These are phyloP conservation scores for Penicillium sp. DNA, from an alignment of 2,329 filamentous ascomycete species.

Conservation along the genomic window DNA sequence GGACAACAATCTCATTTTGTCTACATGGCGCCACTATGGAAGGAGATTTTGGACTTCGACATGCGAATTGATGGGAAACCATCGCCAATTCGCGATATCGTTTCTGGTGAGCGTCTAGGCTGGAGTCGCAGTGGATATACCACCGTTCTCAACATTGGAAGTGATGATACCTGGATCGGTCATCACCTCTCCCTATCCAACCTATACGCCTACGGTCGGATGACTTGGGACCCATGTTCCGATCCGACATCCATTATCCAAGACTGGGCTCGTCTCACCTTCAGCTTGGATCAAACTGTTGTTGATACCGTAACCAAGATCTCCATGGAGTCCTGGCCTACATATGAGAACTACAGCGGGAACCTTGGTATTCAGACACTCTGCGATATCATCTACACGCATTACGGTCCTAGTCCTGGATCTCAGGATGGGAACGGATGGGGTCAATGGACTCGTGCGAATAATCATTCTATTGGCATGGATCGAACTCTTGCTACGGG, in stretches of 20 bases:
- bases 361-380: constrained; percentile 71
- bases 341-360: constrained; percentile 70
- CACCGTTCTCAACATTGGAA: constrained; percentile 67
- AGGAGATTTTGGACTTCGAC: constrained; percentile 67
- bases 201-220: constrained; percentile 66
- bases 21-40: constrained; percentile 69
- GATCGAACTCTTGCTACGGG: constrained; percentile 69
- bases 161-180: constrained; percentile 67
- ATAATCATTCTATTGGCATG: constrained; percentile 64
- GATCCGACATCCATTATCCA: constrained; percentile 55
- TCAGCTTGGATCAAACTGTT: constrained; percentile 57
- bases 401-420: constrained; percentile 68
- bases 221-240: constrained; percentile 64
- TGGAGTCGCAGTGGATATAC: constrained; percentile 62
- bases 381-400: constrained; percentile 66
- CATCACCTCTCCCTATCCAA: constrained; percentile 71
- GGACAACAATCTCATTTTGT: constrained; percentile 70
- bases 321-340: constrained; percentile 69
- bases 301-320: constrained; percentile 61
- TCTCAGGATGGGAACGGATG: constrained; percentile 68
- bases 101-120: constrained; percentile 62
- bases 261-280: constrained; percentile 70
- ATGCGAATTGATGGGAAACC: constrained; percentile 59
- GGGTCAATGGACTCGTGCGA: constrained; percentile 72
- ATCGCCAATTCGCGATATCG: constrained; percentile 61